Percentiles rank a stretch among this genome's conserved stretches.
These are phyloP conservation scores for Apophysomyces ossiformis DNA, from an alignment of 371 early-diverging fungal genomes.

Conservation along the genomic window DNA sequence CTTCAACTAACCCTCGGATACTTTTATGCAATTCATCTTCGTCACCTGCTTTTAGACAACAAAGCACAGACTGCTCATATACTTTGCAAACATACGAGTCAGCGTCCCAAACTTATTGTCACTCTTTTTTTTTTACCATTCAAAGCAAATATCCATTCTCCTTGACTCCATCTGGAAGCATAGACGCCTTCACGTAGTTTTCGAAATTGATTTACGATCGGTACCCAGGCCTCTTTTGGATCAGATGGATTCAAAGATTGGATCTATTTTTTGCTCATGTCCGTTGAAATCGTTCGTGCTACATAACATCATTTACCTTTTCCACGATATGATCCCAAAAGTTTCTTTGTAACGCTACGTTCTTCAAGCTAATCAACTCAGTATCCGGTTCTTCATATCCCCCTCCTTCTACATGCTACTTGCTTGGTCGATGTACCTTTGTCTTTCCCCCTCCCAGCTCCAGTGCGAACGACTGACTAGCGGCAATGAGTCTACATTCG, in stretches of 20 bases:
- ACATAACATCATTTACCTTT: not conserved
- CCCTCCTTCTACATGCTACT: not conserved
- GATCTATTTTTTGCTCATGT: not conserved
- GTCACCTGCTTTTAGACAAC: not conserved
- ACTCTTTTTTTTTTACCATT: not conserved
- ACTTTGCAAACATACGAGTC: not conserved
- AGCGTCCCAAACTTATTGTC: not conserved
- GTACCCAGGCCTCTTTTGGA: slow-evolving; percentile 4
- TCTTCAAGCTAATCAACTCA: not conserved
- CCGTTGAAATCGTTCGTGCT: not conserved
- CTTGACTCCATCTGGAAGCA: slow-evolving; percentile 9
- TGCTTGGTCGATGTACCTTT: not conserved
- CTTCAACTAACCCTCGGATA: not conserved
- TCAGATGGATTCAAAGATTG: not conserved
- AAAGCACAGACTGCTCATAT: not conserved
- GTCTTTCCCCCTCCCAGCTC: not conserved
- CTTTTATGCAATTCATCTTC: not conserved
- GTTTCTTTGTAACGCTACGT: not conserved
- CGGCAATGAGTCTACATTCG: not conserved
- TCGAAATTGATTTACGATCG: not conserved
- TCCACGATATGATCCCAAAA: slow-evolving; percentile 4
- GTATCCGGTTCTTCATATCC: not conserved
- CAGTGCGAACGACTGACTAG: not conserved
- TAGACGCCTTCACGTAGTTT: slow-evolving; percentile 11
- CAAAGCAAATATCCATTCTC: not conserved